These are phyloP conservation scores for Rhododendron williamsianum DNA, from an alignment of 148 eudicot species.

Conservation along the genomic window DNA sequence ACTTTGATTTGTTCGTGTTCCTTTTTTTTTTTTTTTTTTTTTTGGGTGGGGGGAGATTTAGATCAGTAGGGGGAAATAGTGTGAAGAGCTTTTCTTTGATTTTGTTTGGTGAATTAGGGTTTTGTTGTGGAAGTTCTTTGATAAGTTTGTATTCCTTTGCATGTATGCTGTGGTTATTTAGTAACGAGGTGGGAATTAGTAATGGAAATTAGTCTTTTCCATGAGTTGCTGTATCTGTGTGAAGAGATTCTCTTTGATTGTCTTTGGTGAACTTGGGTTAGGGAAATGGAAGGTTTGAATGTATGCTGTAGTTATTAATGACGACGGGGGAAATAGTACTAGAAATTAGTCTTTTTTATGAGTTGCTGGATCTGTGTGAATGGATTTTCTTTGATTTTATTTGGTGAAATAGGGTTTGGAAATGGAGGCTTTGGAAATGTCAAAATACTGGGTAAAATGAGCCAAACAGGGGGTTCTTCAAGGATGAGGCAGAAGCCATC, in stretches of 20 bases:
- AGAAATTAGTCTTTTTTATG: background rate
- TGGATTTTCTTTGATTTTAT: background rate
- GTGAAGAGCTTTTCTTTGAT: background rate
- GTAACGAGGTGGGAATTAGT: background rate
- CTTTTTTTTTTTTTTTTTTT: background rate
- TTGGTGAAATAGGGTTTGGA: conserved; percentile 29
- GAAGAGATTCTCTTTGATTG: background rate
- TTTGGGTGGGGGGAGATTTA: background rate
- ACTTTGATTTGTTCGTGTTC: background rate
- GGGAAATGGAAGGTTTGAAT: background rate
- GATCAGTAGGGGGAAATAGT: background rate
- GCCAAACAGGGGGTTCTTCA: conserved; percentile 49
- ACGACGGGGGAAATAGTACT: background rate
- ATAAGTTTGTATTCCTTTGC: background rate
- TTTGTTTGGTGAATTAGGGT: background rate
- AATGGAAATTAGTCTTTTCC: background rate
- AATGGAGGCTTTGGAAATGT: conserved; percentile 33
- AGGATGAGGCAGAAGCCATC: conserved; percentile 49
- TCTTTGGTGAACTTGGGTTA: background rate
- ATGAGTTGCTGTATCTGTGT: background rate
- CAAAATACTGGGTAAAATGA: conserved; percentile 49
- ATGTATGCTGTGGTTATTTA: background rate
- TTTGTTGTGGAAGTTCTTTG: background rate
- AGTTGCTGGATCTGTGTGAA: background rate
- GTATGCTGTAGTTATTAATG: background rate